Evolutionary conservation across 148 eudicot species (phyloP).

Genomic region (Euryodendron excelsum): DNA sequence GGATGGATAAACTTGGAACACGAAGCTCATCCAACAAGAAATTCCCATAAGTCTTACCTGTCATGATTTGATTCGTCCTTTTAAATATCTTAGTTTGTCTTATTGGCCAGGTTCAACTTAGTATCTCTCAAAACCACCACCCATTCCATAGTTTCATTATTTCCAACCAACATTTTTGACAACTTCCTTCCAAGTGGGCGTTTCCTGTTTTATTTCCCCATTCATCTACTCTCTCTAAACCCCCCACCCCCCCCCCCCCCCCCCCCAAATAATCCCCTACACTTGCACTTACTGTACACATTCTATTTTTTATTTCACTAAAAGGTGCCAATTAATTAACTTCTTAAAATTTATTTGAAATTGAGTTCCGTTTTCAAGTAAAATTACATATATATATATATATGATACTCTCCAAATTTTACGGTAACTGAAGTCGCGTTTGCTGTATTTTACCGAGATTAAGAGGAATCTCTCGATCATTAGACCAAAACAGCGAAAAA

Average conservation of each 20-base stretch:
- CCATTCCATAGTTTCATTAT: not conserved
- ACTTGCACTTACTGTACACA: not conserved
- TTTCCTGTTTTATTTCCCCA: constrained; percentile 5
- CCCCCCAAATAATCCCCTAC: not conserved
- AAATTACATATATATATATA: no score
- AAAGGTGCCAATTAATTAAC: no score
- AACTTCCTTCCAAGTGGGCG: constrained; percentile 39
- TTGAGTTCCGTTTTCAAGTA: no score
- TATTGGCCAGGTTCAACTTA: constrained; percentile 17
- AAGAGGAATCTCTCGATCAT: no score
- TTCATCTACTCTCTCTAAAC: not conserved
- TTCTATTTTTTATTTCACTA: no score
- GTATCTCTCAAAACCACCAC: not conserved
- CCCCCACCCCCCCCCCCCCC: not conserved
- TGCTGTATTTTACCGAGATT: no score
- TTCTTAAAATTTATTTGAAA: no score
- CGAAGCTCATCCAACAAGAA: constrained; percentile 13
- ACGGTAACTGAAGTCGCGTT: no score
- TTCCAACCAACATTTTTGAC: constrained; percentile 21
- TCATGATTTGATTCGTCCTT: constrained; percentile 25
- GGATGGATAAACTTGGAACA: constrained; percentile 23
- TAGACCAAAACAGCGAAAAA: no score
- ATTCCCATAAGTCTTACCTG: constrained; percentile 10
- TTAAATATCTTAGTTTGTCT: constrained; percentile 15
- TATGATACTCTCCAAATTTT: no score